Conservation (phyloP, 768 basidiomycete species). For the Tubosaeta sp. region DNA sequence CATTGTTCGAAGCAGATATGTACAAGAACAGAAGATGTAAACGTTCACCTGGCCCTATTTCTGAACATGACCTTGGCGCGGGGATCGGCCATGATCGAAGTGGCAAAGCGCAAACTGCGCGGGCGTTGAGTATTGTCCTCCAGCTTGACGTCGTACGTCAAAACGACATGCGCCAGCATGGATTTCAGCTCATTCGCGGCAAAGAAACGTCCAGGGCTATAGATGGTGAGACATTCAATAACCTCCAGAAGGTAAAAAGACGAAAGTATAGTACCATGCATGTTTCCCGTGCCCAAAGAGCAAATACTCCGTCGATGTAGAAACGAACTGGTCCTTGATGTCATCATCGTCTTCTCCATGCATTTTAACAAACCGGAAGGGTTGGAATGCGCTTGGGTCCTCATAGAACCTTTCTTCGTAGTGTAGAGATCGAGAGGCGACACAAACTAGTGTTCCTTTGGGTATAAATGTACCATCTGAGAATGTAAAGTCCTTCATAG, state of each 20-base stretch:
- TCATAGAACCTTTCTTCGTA: conserved; percentile 25
- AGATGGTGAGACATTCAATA: neutral
- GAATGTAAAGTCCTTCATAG: conserved; percentile 19
- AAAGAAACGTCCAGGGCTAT: conserved; percentile 18
- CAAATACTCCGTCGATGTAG: conserved; percentile 29
- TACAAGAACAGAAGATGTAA: too few species aligned
- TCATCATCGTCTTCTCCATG: conserved; percentile 24
- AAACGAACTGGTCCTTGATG: conserved; percentile 31
- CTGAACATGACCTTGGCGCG: conserved; percentile 11
- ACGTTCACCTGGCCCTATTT: conserved; percentile 6
- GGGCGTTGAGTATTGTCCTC: conserved; percentile 3
- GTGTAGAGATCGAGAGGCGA: conserved; percentile 24
- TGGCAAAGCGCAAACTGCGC: neutral
- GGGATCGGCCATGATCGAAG: conserved; percentile 1
- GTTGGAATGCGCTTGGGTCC: conserved; percentile 23
- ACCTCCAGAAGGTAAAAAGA: neutral
- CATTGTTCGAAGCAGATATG: too few species aligned
- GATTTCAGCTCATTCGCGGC: conserved; percentile 5
- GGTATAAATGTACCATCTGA: conserved; percentile 38
- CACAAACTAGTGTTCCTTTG: conserved; percentile 25
- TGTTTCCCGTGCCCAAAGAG: conserved; percentile 33
- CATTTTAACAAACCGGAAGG: conserved; percentile 38
- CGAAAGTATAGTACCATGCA: conserved; percentile 7
- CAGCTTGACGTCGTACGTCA: conserved; percentile 17
- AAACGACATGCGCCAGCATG: conserved; percentile 15